These are phyloP conservation scores for Cyberlindnera lachancei DNA, from an alignment of 805 yeast genomes.

Conservation along the genomic window DNA sequence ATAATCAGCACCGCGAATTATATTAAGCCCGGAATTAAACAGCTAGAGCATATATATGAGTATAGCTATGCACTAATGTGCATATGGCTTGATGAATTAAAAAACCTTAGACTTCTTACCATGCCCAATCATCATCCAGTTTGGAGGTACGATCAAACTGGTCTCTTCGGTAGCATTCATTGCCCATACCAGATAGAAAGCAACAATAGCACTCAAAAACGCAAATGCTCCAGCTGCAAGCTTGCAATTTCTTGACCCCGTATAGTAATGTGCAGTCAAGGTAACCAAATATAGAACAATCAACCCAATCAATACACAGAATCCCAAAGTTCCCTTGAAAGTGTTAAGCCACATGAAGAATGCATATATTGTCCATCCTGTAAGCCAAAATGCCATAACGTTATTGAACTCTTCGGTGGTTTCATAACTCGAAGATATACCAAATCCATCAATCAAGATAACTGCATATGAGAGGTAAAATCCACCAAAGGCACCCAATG, in stretches of 20 bases:
- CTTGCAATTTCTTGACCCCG: conserved; percentile 24
- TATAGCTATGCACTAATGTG: no score
- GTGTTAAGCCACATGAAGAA: conserved; percentile 39
- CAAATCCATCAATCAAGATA: conserved; percentile 37
- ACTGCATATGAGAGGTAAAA: conserved; percentile 47
- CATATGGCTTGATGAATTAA: no score
- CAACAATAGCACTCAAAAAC: conserved; percentile 33
- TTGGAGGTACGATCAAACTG: conserved; percentile 8
- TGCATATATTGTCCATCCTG: conserved; percentile 48
- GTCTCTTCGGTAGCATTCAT: conserved; percentile 28
- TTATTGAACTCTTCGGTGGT: conserved; percentile 31
- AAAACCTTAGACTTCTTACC: conserved; percentile 4
- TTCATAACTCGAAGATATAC: conserved; percentile 32
- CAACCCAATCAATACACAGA: conserved; percentile 23
- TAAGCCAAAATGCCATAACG: conserved; percentile 40
- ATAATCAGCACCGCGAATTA: no score
- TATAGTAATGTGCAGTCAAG: conserved; percentile 37
- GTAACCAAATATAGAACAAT: conserved; percentile 21
- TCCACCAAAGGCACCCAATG: conserved; percentile 46
- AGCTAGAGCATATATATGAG: no score
- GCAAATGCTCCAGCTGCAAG: conserved; percentile 46
- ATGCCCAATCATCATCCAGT: conserved; percentile 10
- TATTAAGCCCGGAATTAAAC: no score
- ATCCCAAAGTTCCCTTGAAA: conserved; percentile 42
- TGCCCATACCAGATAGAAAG: conserved; percentile 40